Base-by-base conservation (phyloP, 2,329 filamentous ascomycete genomes). In the Colletotrichum sublineola region DNA sequence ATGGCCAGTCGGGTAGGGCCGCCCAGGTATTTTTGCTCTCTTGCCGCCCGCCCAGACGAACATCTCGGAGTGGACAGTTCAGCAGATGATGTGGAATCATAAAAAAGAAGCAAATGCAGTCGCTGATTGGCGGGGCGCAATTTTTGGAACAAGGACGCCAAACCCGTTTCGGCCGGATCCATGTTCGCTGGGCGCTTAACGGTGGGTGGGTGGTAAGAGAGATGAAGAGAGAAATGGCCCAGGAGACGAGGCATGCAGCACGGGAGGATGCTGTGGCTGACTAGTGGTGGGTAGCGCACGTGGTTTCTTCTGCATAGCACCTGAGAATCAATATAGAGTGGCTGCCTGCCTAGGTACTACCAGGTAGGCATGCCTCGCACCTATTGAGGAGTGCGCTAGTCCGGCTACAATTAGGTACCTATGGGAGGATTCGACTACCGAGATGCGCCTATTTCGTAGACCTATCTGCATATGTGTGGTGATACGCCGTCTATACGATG, bases 151-250 rank as follows among this genome's bases (percentile, higher is more conserved):
- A 61, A 55, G 60, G 68, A 56, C 68, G 63, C 72, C 61, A 74
- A 58, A 42, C 68, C 68, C 29, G 40, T 72, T 68, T 58, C 53
- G 68, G 72, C 40, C 61, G 61, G 60, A 55, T 33, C 63, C 58
- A 67, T 68, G 60, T 38, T 64, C 52, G 61, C 58, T 60, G 72
- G 72, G 72, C 72, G 72, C 72, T 74, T 74, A 68, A 71, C 53
- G 62, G 68, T 58, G n/a, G 56, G 36, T 53, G 56, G 31, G 8
- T 24, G 24, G 24, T 40, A 40, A 40, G 38, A 40, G 38, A 40
- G 38, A 40, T 6, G 33, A 46, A 24, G 53, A 12, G 60, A n/a
- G 31, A 31, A 48, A 29, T 71, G 56, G 68, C 57, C 24, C 24
- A 24, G 24, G 24, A 24, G 24, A 24, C 24, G 24, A 24, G 24